Percentiles rank a stretch among this genome's conserved stretches.
phyloP scores from a whole-genome alignment of 2,329 filamentous ascomycete species.

The Tolypocladium cylindrosporum region DNA sequence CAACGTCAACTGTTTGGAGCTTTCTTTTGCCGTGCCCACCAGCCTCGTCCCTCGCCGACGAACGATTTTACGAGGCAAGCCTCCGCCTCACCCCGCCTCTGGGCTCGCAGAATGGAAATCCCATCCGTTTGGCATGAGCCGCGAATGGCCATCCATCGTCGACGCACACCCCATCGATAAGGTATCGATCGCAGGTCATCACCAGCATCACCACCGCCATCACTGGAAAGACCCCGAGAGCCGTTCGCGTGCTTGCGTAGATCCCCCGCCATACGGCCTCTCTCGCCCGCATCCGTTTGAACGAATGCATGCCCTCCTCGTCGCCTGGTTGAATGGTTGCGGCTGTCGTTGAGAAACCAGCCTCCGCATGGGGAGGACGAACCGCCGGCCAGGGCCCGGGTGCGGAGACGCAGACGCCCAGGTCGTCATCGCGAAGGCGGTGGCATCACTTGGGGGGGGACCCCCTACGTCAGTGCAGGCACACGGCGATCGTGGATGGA shows the following conservation, averaged over 20 bases:
- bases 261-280: neutral
- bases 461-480: slow-evolving; percentile 1
- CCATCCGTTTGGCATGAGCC: neutral
- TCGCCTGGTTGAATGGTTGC: neutral
- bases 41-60: neutral
- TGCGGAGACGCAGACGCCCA: neutral
- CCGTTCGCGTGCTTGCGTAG: neutral
- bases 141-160: neutral
- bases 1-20: neutral
- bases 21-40: neutral
- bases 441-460: neutral
- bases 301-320: neutral
- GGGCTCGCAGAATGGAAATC: neutral
- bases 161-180: neutral
- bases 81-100: neutral
- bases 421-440: neutral
- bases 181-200: neutral
- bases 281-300: neutral
- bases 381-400: neutral
- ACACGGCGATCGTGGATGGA: neutral
- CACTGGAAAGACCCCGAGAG: neutral
- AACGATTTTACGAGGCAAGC: neutral
- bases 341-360: neutral
- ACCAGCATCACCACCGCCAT: neutral
- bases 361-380: neutral